phyloP scores from a whole-genome alignment of 2,329 filamentous ascomycete species.

The Aureobasidium zeae region DNA sequence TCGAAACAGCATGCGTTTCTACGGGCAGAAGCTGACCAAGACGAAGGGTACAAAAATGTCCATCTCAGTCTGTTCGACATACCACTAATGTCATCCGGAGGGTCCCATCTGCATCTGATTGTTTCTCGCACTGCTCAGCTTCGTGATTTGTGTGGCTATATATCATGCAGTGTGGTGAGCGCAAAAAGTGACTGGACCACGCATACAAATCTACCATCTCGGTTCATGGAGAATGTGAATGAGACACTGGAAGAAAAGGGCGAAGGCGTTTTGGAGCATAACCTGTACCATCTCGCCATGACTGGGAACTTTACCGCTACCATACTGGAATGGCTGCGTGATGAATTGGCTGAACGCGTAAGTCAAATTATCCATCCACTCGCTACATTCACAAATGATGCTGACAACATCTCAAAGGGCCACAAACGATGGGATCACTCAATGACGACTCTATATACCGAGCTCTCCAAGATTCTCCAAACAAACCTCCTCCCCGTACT shows the following conservation, averaged over 20 bases:
- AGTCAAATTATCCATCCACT: constrained; percentile 23
- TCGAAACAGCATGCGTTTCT: constrained; percentile 70
- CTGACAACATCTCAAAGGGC: constrained; percentile 48
- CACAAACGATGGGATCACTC: constrained; percentile 94
- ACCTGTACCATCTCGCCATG: constrained; percentile 72
- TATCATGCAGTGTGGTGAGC: constrained; percentile 40
- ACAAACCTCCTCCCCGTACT: constrained; percentile 83
- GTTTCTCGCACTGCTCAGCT: constrained; percentile 43
- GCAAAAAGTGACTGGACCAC: constrained; percentile 17
- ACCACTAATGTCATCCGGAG: constrained; percentile 37
- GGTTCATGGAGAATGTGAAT: constrained; percentile 42
- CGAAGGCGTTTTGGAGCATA: constrained; percentile 60
- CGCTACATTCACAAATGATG: background rate
- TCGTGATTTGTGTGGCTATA: constrained; percentile 15
- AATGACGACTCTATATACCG: constrained; percentile 66
- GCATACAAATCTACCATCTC: constrained; percentile 15
- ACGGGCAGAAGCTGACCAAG: constrained; percentile 30
- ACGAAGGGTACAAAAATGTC: constrained; percentile 35
- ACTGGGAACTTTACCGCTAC: constrained; percentile 70
- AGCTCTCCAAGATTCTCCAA: constrained; percentile 67
- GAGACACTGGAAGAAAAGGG: constrained; percentile 61
- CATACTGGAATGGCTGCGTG: constrained; percentile 79
- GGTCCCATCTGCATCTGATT: constrained; percentile 17
- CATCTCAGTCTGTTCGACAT: constrained; percentile 15
- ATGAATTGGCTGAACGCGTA: constrained; percentile 71